Evolutionary conservation across 805 yeast genomes (phyloP).

Genomic region (Diddensiella caesifluorescens): DNA sequence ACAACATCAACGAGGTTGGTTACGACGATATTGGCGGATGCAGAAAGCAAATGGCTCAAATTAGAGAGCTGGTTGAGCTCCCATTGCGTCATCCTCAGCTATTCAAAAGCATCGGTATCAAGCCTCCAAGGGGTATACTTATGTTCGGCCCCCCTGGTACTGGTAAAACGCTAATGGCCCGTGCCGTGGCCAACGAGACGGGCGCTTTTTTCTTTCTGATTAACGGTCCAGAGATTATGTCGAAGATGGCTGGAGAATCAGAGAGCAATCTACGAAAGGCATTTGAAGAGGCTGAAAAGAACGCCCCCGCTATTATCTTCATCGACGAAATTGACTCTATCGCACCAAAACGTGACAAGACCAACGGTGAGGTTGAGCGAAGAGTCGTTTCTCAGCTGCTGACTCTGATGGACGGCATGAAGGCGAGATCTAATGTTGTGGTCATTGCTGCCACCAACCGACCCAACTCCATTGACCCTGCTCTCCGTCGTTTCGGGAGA

Average conservation of each 20-base stretch:
- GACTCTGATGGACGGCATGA: slow-evolving; percentile 99
- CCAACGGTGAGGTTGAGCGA: slow-evolving; percentile 99
- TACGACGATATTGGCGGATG: slow-evolving; percentile 99
- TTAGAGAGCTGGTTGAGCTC: slow-evolving; percentile 95
- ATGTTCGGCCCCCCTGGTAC: slow-evolving; percentile 98
- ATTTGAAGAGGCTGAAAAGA: slow-evolving; percentile 98
- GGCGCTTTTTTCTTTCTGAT: slow-evolving; percentile 98
- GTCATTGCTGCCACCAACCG: slow-evolving; percentile 97
- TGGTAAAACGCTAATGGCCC: slow-evolving; percentile 98
- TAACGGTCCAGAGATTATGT: slow-evolving; percentile 99
- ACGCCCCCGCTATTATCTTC: slow-evolving; percentile 95
- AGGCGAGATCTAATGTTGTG: slow-evolving; percentile 96
- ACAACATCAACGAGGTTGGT: slow-evolving; percentile 93
- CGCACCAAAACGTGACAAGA: slow-evolving; percentile 99
- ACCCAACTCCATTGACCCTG: slow-evolving; percentile 83
- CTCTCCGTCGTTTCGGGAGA: slow-evolving; percentile 79
- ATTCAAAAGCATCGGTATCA: slow-evolving; percentile 96
- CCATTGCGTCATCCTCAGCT: slow-evolving; percentile 98
- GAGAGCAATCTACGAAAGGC: slow-evolving; percentile 97
- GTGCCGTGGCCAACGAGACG: slow-evolving; percentile 99
- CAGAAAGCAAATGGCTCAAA: slow-evolving; percentile 99
- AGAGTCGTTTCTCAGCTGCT: slow-evolving; percentile 97
- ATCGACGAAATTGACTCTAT: slow-evolving; percentile 98
- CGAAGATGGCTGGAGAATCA: slow-evolving; percentile 99
- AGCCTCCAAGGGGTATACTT: slow-evolving; percentile 96